Percentiles rank a stretch among this genome's conserved stretches.
phyloP scores from a whole-genome alignment of 371 early-diverging fungal species.

The Fennellomyces sp. region DNA sequence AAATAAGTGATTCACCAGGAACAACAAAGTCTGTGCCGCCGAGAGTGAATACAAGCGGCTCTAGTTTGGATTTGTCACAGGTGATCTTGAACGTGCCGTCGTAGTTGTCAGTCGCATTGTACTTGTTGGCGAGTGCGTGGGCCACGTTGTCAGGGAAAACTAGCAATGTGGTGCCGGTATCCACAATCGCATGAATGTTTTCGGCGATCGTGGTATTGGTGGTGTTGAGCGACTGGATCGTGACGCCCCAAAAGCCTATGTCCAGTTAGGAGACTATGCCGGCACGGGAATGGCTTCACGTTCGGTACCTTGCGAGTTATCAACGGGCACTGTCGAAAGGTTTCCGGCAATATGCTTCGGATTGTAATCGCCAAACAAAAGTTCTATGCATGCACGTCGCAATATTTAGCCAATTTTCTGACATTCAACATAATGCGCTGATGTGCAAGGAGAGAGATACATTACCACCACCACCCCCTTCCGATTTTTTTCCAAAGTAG shows the following conservation, averaged over 20 bases:
- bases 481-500: constrained; percentile 41
- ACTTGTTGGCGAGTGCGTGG: constrained; percentile 14
- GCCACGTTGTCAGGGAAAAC: constrained; percentile 22
- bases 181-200: constrained; percentile 24
- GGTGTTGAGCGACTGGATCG: neutral
- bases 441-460: neutral
- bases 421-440: neutral
- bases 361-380: constrained; percentile 39
- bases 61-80: constrained; percentile 26
- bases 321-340: constrained; percentile 43
- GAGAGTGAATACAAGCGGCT: constrained; percentile 21
- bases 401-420: too few species aligned
- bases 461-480: constrained; percentile 50
- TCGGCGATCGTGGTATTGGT: neutral
- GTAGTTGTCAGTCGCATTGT: constrained; percentile 20
- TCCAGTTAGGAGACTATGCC: too few species aligned
- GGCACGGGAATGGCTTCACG: neutral
- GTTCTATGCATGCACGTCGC: neutral
- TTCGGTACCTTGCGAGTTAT: constrained; percentile 21
- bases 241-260: constrained; percentile 15
- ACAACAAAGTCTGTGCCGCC: constrained; percentile 21
- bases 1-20: constrained; percentile 27
- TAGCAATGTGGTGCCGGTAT: constrained; percentile 32
- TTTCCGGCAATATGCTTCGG: constrained; percentile 33
- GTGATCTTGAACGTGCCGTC: constrained; percentile 32